These are phyloP conservation scores for Dioszegia crocea DNA, from an alignment of 768 basidiomycete genomes.

Conservation along the genomic window DNA sequence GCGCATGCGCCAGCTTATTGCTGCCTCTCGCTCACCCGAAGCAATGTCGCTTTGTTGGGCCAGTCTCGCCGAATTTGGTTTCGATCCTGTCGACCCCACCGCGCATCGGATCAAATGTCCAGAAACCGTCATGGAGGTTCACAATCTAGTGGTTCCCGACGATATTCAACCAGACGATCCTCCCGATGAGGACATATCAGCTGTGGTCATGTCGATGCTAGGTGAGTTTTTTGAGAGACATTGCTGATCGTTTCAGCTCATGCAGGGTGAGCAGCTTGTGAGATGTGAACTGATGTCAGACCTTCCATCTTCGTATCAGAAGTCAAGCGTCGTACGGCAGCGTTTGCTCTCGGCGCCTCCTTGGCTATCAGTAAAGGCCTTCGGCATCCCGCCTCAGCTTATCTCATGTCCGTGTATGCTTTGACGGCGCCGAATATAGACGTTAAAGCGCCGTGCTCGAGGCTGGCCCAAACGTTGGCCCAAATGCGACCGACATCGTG, in stretches of 20 bases:
- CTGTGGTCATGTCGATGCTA: conserved; percentile 9
- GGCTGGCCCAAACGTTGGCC: neutral
- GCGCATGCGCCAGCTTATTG: conserved; percentile 10
- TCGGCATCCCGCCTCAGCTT: conserved; percentile 10
- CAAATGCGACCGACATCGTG: conserved; percentile 8
- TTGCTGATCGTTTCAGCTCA: conserved; percentile 11
- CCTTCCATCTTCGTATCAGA: conserved; percentile 15
- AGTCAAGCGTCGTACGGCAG: neutral
- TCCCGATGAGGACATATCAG: conserved; percentile 6
- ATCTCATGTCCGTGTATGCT: conserved; percentile 9
- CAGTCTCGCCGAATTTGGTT: neutral
- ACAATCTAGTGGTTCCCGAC: neutral
- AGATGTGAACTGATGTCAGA: neutral
- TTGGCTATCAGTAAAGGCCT: neutral
- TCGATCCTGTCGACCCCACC: neutral
- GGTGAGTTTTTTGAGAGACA: neutral
- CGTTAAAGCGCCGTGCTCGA: neutral
- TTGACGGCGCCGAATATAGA: neutral
- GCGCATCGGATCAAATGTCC: neutral
- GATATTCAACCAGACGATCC: conserved; percentile 5
- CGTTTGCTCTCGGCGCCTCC: conserved; percentile 17
- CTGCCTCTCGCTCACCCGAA: conserved; percentile 5
- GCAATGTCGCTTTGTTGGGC: conserved; percentile 12
- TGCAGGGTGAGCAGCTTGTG: conserved; percentile 7
- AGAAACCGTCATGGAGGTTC: neutral